These are phyloP conservation scores for Acanthamoeba castellanii DNA, from an alignment of 208 protist genomes.

Conservation along the genomic window DNA sequence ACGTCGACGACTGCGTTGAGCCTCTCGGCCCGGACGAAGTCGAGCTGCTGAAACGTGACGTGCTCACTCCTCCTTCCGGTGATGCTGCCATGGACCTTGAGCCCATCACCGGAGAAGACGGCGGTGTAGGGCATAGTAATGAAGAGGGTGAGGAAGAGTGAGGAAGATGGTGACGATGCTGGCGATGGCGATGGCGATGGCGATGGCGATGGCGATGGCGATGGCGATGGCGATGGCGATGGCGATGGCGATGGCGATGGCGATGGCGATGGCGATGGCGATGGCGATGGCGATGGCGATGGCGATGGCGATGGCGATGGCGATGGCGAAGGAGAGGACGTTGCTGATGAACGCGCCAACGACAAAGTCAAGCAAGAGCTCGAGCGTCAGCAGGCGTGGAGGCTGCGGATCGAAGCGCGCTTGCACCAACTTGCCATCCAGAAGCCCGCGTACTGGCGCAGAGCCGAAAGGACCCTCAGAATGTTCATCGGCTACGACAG, in stretches of 20 bases:
- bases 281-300: too few species aligned
- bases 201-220: too few species aligned
- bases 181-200: too few species aligned
- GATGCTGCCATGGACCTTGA: background rate
- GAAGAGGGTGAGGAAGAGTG: too few species aligned
- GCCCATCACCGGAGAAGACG: background rate
- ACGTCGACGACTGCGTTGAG: background rate
- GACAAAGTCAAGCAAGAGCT: background rate
- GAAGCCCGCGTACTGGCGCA: background rate
- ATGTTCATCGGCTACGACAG: too few species aligned
- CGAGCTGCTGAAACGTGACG: background rate
- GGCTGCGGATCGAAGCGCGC: background rate
- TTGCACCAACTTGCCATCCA: background rate
- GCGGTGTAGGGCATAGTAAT: too few species aligned
- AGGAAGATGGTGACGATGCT: too few species aligned
- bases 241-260: too few species aligned
- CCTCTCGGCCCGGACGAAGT: background rate
- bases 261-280: too few species aligned
- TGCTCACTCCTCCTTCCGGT: background rate
- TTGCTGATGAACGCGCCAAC: background rate
- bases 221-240: too few species aligned
- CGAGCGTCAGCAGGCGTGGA: background rate
- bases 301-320: too few species aligned
- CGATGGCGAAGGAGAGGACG: too few species aligned
- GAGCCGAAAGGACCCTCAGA: background rate